Percentiles rank a stretch among this genome's conserved stretches.
Evolutionary conservation across 495 filamentous ascomycete genomes (phyloP).

Genomic region (Thermothielavioides terrestris): DNA sequence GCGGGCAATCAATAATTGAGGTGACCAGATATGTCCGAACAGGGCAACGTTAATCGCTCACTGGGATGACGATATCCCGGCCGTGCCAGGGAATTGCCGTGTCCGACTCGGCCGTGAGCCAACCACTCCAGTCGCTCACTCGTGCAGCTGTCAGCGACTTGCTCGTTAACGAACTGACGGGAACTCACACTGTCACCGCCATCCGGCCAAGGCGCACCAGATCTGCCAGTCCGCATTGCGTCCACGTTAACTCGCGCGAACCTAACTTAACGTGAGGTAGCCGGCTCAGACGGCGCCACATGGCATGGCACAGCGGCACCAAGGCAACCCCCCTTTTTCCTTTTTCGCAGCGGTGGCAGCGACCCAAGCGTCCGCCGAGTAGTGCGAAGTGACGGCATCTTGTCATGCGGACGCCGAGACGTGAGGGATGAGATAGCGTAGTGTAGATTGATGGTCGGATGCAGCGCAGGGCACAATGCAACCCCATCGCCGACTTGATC

Average conservation of each 20-base stretch:
- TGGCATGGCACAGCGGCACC: conserved; percentile 14
- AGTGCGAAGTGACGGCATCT: conserved; percentile 6
- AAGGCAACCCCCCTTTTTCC: neutral
- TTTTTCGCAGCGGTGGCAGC: conserved; percentile 3
- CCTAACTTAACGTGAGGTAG: too few species aligned
- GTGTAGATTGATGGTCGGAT: conserved; percentile 12
- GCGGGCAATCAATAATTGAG: neutral
- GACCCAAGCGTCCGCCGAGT: neutral
- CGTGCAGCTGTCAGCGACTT: too few species aligned
- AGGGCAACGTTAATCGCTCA: neutral
- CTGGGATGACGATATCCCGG: neutral
- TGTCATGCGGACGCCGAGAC: conserved; percentile 5
- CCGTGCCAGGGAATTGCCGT: too few species aligned
- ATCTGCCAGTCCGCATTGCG: neutral
- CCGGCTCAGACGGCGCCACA: conserved; percentile 20
- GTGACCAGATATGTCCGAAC: neutral
- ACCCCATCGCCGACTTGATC: conserved; percentile 7
- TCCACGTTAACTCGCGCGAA: too few species aligned
- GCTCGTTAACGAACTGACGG: neutral
- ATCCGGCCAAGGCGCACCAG: neutral
- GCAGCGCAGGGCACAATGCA: conserved; percentile 8
- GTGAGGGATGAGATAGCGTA: conserved; percentile 8
- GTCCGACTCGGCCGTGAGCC: too few species aligned
- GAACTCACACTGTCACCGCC: neutral
- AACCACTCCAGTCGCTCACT: too few species aligned